Evolutionary conservation across 148 eudicot genomes (phyloP).

Genomic region (Vaccinium darrowii): DNA sequence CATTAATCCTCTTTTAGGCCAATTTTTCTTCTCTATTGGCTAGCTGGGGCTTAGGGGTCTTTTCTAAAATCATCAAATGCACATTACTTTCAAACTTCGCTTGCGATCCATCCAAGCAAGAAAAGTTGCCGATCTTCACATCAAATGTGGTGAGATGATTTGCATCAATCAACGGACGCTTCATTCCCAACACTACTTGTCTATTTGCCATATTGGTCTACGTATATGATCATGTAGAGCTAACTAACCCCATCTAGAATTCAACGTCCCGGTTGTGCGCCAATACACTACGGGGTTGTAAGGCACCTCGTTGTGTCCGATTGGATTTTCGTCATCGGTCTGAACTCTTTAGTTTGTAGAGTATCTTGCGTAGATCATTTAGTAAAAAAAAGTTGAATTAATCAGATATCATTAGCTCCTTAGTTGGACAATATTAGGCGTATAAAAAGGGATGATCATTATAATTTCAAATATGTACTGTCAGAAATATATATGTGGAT

Average conservation of each 20-base stretch:
- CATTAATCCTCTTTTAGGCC: conserved; percentile 14
- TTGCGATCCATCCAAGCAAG: conserved; percentile 53
- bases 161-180: conserved; percentile 28
- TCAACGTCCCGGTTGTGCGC: no score
- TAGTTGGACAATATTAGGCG: no score
- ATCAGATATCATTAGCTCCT: no score
- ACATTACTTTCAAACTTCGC: conserved; percentile 28
- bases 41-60: conserved; percentile 8
- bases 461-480: no score
- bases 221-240: conserved; percentile 3
- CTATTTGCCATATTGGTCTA: not conserved
- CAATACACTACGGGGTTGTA: no score
- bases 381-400: no score
- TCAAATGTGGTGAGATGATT: conserved; percentile 28
- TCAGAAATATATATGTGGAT: no score
- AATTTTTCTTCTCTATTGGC: not conserved
- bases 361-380: no score
- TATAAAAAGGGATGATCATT: no score
- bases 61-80: conserved; percentile 19
- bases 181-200: conserved; percentile 16
- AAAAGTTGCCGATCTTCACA: conserved; percentile 42
- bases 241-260: not conserved
- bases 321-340: no score
- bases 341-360: no score
- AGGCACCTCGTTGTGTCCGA: no score